Base-by-base conservation (phyloP, 352 stramenopile genomes). In the Globisporangium rhizosaccharum region DNA sequence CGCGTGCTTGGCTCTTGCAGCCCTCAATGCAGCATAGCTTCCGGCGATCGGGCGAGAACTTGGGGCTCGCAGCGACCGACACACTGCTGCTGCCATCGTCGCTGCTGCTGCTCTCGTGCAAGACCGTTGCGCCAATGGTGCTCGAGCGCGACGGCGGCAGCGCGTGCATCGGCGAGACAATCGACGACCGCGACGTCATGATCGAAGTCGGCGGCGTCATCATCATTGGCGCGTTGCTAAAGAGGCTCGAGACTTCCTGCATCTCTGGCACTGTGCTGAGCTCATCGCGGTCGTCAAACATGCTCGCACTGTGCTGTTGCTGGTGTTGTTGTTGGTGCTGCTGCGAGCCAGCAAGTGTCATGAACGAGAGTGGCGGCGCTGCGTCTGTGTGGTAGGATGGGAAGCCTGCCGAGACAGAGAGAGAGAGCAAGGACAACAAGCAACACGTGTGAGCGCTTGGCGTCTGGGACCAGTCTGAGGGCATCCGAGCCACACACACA, bases 1-100 rank as follows among this genome's bases (percentile, higher is more conserved):
- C 82, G 41, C 85, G 68, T 50, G 85, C 85, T 75, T 94, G 85
- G 60, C 77, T 91, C 56, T 73, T 86, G 65, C 85, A 94, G 28
- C 78, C 81, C 67, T 88, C 79, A 0, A 87, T 72, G 50, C 68
- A 78, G 61, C 85, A 94, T 41, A 92, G 59, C 41, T 91, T 91
- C 49, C 85, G 82, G 39, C 79, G 76, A 41, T 94, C 82, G 12
- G 74, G 66, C 7, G 78, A 88, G 51, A 88, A 82, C 49, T 87
- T 90, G 14, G 65, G 64, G 30, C 26, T 52, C 20, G 56, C 23
- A 12, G 70, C 53, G 57, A 67, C 51, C 28, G 62, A 41, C 20
- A 72, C 52, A 28, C 50, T 23, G 18, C 52, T 46, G 25, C n/a
- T 52, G 23, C 63, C 53, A 4, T 65, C 57, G 41, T 72, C 63